Conservation (phyloP, 2,329 filamentous ascomycete species). For the Lasiodiplodia citricola region DNA sequence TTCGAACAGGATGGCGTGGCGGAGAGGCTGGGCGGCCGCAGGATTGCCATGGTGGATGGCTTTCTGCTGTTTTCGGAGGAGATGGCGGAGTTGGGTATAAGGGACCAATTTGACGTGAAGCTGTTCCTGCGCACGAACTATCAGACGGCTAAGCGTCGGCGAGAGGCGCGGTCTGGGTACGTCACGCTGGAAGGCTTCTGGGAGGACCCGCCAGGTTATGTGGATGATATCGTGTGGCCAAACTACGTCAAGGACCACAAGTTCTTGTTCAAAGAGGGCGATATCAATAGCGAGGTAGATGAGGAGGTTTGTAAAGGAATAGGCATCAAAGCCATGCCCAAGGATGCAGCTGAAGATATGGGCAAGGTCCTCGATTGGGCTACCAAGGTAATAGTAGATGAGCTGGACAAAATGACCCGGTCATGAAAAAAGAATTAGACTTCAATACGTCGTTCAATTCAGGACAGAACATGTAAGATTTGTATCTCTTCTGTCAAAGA, state of each 20-base stretch:
- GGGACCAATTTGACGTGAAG: conserved; percentile 71
- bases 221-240: conserved; percentile 94
- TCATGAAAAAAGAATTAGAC: not conserved
- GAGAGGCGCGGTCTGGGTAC: conserved; percentile 75
- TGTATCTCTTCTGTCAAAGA: not conserved
- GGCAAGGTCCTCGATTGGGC: conserved; percentile 23
- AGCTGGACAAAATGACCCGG: not conserved
- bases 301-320: conserved; percentile 42
- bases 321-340: conserved; percentile 47
- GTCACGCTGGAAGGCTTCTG: conserved; percentile 87
- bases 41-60: conserved; percentile 80
- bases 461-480: not conserved
- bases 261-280: conserved; percentile 75
- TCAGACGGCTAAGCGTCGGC: conserved; percentile 65
- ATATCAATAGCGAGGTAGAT: conserved; percentile 66
- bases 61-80: conserved; percentile 79
- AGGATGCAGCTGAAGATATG: conserved; percentile 43
- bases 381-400: conserved; percentile 3
- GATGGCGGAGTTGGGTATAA: conserved; percentile 51
- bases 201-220: conserved; percentile 92
- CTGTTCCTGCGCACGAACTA: conserved; percentile 76
- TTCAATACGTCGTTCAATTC: not conserved
- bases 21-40: conserved; percentile 36
- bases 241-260: conserved; percentile 83
- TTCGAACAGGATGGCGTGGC: not conserved